Evolutionary conservation across 495 filamentous ascomycete genomes (phyloP).

Genomic region (Neurospora sp.): DNA sequence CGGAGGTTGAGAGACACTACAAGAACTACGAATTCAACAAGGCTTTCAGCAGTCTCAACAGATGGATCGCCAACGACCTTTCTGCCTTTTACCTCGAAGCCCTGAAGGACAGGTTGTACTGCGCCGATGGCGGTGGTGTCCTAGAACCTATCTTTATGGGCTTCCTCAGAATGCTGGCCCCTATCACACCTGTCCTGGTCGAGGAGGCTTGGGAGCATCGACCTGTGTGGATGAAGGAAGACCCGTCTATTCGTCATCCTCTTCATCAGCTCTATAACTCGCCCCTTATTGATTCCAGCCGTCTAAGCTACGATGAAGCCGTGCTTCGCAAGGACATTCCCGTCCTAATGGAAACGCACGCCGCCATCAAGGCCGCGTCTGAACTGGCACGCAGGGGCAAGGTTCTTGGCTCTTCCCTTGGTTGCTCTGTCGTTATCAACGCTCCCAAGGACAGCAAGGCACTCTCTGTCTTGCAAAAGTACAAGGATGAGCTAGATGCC

Average conservation of each 20-base stretch:
- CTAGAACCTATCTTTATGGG: slow-evolving; percentile 58
- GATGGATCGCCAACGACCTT: slow-evolving; percentile 70
- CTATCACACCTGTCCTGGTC: slow-evolving; percentile 74
- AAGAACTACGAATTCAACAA: slow-evolving; percentile 74
- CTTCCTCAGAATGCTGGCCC: slow-evolving; percentile 65
- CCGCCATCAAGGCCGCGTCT: slow-evolving; percentile 57
- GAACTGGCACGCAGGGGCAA: slow-evolving; percentile 57
- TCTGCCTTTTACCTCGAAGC: slow-evolving; percentile 91
- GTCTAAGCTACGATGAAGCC: slow-evolving; percentile 19
- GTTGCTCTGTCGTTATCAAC: slow-evolving; percentile 52
- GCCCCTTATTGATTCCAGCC: slow-evolving; percentile 24
- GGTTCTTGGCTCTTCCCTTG: slow-evolving; percentile 61
- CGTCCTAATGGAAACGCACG: slow-evolving; percentile 43
- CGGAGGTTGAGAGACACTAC: slow-evolving; percentile 50
- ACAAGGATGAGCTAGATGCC: slow-evolving; percentile 52
- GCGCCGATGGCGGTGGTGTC: slow-evolving; percentile 56
- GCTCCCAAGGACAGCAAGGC: slow-evolving; percentile 18
- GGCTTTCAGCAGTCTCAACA: slow-evolving; percentile 59
- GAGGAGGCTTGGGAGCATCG: slow-evolving; percentile 80
- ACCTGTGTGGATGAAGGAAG: slow-evolving; percentile 50
- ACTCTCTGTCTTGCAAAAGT: slow-evolving; percentile 37
- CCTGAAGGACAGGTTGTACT: slow-evolving; percentile 84
- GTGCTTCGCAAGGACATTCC: slow-evolving; percentile 43
- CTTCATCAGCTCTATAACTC: slow-evolving; percentile 31
- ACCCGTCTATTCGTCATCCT: slow-evolving; percentile 26